A percentile compares a stretch with the other conserved stretches of the same genome.
Conservation (phyloP, 208 protist genomes). For the Crithidia brevicula region DNA sequence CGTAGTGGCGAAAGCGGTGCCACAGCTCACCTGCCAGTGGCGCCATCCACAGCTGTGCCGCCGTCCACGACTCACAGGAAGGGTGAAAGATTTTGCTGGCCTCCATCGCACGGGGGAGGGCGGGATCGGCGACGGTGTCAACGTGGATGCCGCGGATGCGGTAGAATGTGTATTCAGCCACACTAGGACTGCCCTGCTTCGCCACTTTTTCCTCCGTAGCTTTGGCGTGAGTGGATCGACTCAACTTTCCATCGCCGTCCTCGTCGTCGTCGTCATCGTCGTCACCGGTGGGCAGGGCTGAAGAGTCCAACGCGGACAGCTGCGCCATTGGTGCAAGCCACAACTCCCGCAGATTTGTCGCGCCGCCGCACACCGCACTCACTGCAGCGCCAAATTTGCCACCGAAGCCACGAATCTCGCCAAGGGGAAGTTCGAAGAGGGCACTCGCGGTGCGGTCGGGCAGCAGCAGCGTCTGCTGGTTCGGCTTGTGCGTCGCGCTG, state of each 20-base stretch:
- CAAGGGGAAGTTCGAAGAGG: conserved; percentile 56
- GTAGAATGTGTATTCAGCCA: conserved; percentile 39
- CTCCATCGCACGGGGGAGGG: conserved; percentile 53
- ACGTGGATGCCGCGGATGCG: conserved; percentile 56
- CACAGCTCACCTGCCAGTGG: conserved; percentile 69
- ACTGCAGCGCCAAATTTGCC: conserved; percentile 75
- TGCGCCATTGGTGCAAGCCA: conserved; percentile 52
- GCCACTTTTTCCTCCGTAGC: not conserved
- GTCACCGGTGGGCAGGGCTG: not conserved
- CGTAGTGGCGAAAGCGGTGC: conserved; percentile 60
- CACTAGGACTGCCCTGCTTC: not conserved
- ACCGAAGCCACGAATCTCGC: conserved; percentile 77
- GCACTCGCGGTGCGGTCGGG: conserved; percentile 61
- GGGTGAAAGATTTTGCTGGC: conserved; percentile 75
- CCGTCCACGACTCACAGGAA: conserved; percentile 26
- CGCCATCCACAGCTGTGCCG: conserved; percentile 62
- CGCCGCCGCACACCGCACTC: conserved; percentile 43
- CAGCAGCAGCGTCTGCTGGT: conserved; percentile 82
- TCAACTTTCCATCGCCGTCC: not conserved
- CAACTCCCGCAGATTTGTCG: conserved; percentile 46
- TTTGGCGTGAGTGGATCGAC: not conserved
- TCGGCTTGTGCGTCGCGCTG: conserved; percentile 82
- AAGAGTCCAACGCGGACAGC: conserved; percentile 13
- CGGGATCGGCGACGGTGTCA: conserved; percentile 44
- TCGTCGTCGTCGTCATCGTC: conserved; percentile 21